Base-by-base conservation (phyloP, 306 rosid species). In the Cercis canadensis region DNA sequence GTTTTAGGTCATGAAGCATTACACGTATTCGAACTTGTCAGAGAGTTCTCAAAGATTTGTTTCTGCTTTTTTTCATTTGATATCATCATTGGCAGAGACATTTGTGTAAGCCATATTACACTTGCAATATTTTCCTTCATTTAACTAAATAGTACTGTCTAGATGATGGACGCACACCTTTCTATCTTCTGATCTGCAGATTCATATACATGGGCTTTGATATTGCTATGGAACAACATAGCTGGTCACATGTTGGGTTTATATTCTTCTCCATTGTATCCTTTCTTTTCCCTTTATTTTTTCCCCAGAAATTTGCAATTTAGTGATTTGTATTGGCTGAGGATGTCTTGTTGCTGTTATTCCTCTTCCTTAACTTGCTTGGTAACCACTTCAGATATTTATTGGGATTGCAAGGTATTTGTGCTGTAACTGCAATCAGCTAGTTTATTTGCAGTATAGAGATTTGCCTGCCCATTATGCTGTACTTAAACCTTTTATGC, bases 141-240 rank as follows among this genome's bases (percentile, higher is more conserved):
- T 21, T 63, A 44, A 69, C 72, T 55, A 36, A 57, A 71, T 34
- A 52, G 50, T 65, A 49, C 50, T 54, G 37, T 62, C 55, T 81
- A 37, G 56, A 39, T 47, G 62, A 78, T 47, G 41, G 51, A 43
- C 62, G 31, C 14, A 39, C 29, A 5, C 47, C 68, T 75, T 62
- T 56, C 40, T 77, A 11, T 72, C 17, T 51, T 45, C 16, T 74
- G 24, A 65, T 79, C 18, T 84, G 78, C 92, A 94, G 99, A 58
- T 94, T 94, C 81, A 94, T 94, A 89, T 94, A 94, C 85, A 91
- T 94, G 97, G 99, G 99, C 74, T 94, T 94, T 69, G 99, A 94
- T 82, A 94, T 94, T 71, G 97, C 92, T 46, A 94, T 94, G 96
- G 99, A 94, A 77, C 87, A 94, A 44, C 99, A 94, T 84, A 91